A percentile compares a stretch with the other conserved stretches of the same genome.
phyloP scores from a whole-genome alignment of 176 grass and related monocot genomes.

The Zoysia pacifica region DNA sequence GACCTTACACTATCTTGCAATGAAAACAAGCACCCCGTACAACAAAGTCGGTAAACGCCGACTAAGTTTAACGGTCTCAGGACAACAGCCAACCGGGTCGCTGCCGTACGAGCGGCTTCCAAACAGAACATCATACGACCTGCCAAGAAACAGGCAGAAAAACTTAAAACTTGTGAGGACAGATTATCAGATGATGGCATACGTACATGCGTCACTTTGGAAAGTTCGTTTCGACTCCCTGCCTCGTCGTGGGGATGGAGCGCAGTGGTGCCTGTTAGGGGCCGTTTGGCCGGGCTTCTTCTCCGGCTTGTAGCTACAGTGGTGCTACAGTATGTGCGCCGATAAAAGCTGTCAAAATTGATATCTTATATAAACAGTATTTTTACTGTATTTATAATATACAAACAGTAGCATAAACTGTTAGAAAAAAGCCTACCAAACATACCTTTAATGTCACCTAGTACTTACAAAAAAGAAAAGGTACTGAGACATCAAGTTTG shows the following conservation, averaged over 20 bases:
- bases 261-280: conserved; percentile 36
- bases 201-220: not conserved
- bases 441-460: not conserved
- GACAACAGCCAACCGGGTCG: conserved; percentile 51
- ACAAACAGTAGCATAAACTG: too few relatives aligned
- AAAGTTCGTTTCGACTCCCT: conserved; percentile 49
- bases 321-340: too few relatives aligned
- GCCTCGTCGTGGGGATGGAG: conserved; percentile 75
- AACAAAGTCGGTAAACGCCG: not conserved
- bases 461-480: conserved; percentile 21
- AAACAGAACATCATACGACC: conserved; percentile 82
- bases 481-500: not conserved
- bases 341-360: too few relatives aligned
- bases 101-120: conserved; percentile 83
- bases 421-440: too few relatives aligned
- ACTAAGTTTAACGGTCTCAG: conserved; percentile 43
- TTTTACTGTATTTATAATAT: too few relatives aligned
- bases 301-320: too few relatives aligned
- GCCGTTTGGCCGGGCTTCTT: too few relatives aligned
- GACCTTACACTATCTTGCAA: not conserved
- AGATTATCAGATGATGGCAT: not conserved
- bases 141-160: conserved; percentile 8
- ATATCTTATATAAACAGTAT: too few relatives aligned
- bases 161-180: not conserved
- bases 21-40: not conserved